These are phyloP conservation scores for Alternaria sp. DNA, from an alignment of 2,329 filamentous ascomycete species.

Conservation along the genomic window DNA sequence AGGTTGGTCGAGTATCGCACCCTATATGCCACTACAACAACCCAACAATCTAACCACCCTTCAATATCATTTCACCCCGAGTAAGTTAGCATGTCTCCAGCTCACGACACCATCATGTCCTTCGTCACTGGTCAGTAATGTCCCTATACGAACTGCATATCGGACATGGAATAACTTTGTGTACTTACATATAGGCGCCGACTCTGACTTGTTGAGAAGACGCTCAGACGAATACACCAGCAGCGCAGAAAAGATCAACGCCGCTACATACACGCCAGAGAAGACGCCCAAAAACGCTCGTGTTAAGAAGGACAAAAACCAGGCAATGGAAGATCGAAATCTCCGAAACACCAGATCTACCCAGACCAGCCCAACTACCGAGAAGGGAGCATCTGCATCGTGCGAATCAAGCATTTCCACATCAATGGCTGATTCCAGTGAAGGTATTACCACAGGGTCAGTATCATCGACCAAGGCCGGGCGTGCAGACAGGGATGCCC, in stretches of 20 bases:
- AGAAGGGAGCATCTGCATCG: neutral
- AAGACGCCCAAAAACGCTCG: neutral
- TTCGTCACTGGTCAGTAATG: neutral
- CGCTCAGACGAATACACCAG: neutral
- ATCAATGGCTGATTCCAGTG: neutral
- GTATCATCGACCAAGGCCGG: neutral
- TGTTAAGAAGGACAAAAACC: neutral
- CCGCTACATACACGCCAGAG: neutral
- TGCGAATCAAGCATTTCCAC: neutral
- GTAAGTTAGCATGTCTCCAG: neutral
- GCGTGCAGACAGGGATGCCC: neutral
- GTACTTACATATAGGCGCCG: neutral
- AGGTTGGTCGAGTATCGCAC: neutral
- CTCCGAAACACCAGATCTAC: neutral
- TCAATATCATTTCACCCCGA: neutral
- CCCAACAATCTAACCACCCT: neutral
- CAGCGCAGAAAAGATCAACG: neutral
- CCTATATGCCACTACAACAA: neutral
- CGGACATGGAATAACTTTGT: neutral
- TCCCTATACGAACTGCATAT: neutral
- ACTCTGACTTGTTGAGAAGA: neutral
- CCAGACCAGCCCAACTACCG: neutral
- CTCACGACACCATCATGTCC: slow-evolving; percentile 1
- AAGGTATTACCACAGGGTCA: neutral
- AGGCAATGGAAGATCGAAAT: neutral